These are phyloP conservation scores for Cyberlindnera lachancei DNA, from an alignment of 805 yeast genomes.

Conservation along the genomic window DNA sequence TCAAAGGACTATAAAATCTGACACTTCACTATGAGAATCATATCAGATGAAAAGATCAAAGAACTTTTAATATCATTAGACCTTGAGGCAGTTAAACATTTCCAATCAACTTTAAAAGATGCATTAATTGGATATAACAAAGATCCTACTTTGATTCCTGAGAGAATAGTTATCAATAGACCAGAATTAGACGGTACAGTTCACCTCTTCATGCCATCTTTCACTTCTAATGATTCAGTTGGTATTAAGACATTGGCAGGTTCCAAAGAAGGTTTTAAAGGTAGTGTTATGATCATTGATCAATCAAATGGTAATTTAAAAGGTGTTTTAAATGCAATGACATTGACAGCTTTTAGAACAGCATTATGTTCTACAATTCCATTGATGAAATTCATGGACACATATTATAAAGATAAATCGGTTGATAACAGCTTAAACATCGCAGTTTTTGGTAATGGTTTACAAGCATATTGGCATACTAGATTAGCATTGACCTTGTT, in stretches of 20 bases:
- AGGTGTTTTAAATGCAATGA: constrained; percentile 51
- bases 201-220: constrained; percentile 63
- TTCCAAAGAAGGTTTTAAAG: constrained; percentile 52
- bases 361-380: constrained; percentile 50
- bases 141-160: constrained; percentile 44
- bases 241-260: constrained; percentile 59
- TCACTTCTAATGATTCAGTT: constrained; percentile 41
- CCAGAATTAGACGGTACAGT: constrained; percentile 28
- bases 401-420: constrained; percentile 15
- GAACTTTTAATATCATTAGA: constrained; percentile 24
- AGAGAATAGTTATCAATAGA: constrained; percentile 39
- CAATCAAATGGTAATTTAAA: constrained; percentile 40
- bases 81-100: constrained; percentile 22
- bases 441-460: constrained; percentile 52
- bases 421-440: too few relatives aligned
- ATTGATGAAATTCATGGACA: constrained; percentile 29
- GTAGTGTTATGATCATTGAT: constrained; percentile 45
- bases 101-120: constrained; percentile 29
- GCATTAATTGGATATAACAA: constrained; percentile 35
- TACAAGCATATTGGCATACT: constrained; percentile 60
- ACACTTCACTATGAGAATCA: constrained; percentile 28
- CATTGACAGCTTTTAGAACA: constrained; percentile 60
- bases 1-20: too few relatives aligned
- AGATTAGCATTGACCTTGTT: constrained; percentile 35
- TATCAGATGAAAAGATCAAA: constrained; percentile 26